phyloP scores from a whole-genome alignment of 108 stramenopile genomes.

The Parmales sp. region DNA sequence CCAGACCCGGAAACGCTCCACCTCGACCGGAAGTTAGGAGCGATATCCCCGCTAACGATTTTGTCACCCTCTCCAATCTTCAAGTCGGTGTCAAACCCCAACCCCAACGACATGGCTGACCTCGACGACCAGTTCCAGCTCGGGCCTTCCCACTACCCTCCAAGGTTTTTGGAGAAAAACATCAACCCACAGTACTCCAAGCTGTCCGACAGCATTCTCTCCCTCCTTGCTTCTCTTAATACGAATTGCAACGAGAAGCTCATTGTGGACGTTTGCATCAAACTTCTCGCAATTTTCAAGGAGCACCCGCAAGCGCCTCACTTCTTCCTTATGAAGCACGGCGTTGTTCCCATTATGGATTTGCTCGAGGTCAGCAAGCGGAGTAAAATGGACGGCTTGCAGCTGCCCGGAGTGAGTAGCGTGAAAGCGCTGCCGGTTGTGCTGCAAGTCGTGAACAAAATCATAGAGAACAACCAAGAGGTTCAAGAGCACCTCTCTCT shows the following conservation, averaged over 20 bases:
- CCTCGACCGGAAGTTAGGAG: not conserved
- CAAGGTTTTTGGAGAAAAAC: not conserved
- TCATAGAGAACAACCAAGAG: not conserved
- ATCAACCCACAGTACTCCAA: not conserved
- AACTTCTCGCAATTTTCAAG: not conserved
- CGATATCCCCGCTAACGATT: not conserved
- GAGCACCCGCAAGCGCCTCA: not conserved
- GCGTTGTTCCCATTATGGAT: constrained; percentile 5
- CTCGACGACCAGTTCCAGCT: not conserved
- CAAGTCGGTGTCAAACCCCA: not conserved
- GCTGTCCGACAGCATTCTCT: not conserved
- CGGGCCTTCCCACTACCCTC: not conserved
- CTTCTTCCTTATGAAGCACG: constrained; percentile 2
- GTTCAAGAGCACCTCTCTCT: constrained; percentile 10
- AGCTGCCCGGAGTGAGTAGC: not conserved
- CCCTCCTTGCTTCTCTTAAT: not conserved
- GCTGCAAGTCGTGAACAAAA: constrained; percentile 11
- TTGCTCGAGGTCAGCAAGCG: not conserved
- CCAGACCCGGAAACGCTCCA: no score
- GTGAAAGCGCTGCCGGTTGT: not conserved
- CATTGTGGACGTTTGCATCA: not conserved
- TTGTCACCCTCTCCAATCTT: not conserved
- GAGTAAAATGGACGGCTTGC: not conserved
- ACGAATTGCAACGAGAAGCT: not conserved
- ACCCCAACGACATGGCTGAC: not conserved